Evolutionary conservation across 495 filamentous ascomycete genomes (phyloP), one percentile per base, ranked within the genome.

Genomic region (Oidiodendron maius): DNA sequence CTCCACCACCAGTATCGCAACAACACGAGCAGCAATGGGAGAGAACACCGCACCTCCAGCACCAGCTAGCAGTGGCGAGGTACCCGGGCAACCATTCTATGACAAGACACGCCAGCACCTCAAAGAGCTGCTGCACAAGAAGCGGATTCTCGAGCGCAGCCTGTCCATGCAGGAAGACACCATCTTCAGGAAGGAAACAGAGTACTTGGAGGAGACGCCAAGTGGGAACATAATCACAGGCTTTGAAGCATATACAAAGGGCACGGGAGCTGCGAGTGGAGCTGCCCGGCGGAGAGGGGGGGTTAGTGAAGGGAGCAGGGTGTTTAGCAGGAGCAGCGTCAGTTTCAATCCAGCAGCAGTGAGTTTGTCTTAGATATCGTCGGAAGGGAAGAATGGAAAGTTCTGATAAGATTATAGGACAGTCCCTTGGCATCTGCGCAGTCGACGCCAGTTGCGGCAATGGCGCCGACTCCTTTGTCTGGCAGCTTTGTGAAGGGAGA

Each of bases 241-340:
- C 34, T 98, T 97, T 66, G 93, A 98, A 62, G 91, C 86, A 56
- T 97, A 96, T 66, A 91, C 95, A 70, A 98, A 98, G 62, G 89
- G 88, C 40, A 71, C 74, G 0, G 73, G 63, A 51, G 52, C 53
- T 15, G 64, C 61, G 22, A 65, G 62, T 3, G 74, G 72, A 2
- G 51, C 44, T 3, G 62, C 70, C 48, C 70, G 77, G 40, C 70
- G 75, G 40, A 72, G 73, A 54, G 69, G 66, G 32, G 71, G 67
- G 2, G 52, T 77, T 39, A 64, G 61, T 21, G 78, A 82, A 24
- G 59, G 64, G 28, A 75, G 78, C 52, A 66, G 75, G 25, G 74
- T 83, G 3, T 83, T 81, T 58, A 78, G 74, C 39, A 60, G 72
- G 52, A 80, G 76, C n/a, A 80, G 76, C 11, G 62, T 80, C n/a